Base-by-base conservation (phyloP, 139 green algal genomes). In the Ettlia oleoabundans region DNA sequence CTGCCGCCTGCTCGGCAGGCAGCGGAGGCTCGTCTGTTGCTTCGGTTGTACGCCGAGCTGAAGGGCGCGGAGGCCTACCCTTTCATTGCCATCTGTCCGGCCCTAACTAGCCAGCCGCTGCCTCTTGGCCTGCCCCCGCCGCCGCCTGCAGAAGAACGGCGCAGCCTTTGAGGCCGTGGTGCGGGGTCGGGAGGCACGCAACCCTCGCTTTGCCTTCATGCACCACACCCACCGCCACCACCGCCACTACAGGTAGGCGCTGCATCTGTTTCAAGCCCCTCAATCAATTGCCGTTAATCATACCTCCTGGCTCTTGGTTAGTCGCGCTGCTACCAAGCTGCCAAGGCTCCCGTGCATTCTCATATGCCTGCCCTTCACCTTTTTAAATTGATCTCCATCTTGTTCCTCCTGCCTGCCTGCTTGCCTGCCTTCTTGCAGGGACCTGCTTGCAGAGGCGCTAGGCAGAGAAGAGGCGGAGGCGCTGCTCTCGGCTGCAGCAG, bases 161-260 rank as follows among this genome's bases (percentile, higher is more conserved):
- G 33, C 52, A 0, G 74, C 58, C 24, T 87, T 90, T 64, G 87
- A 94, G 74, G 87, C 83, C 0, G 86, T 84, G 1, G 87, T 95
- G 53, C 71, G 86, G 24, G 41, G 72, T 21, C 84, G 87, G n/a
- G 92, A 95, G 84, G 38, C 51, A 0, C 80, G 74, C 74, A 95
- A 94, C 81, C 89, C 91, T 0, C 83, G 80, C 2, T 95, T 95
- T 71, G 70, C 67, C 18, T 95, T 95, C 86, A 65, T 95, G 74
- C 77, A 86, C 18, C 89, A 87, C 3, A 81, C 78, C 63, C 82
- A 88, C 55, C 53, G 58, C 7, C 51, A 92, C 77, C 87, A 95
- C 82, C 10, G 32, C 0, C 88, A 86, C 69, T 94, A 93, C 80
- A 83, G 83, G 68, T 72, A 7, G 22, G 15, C 58, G 58, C 58